These are phyloP conservation scores for Sodiomyces alkalinus DNA, from an alignment of 2,329 filamentous ascomycete species.

Conservation along the genomic window DNA sequence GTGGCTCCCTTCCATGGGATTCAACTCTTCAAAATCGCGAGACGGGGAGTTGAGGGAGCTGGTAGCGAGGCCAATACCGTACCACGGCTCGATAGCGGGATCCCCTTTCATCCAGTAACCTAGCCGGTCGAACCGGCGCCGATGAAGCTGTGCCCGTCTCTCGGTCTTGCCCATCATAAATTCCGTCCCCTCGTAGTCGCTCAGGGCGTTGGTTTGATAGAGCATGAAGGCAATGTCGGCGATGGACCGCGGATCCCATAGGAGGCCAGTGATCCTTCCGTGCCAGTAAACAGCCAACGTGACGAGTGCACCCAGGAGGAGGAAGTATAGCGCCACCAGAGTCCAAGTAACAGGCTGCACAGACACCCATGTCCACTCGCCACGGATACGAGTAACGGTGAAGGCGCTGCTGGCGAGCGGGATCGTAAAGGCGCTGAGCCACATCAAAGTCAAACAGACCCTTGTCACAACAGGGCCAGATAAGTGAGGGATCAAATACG, in stretches of 20 bases:
- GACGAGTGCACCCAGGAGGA: conserved; percentile 43
- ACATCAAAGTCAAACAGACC: conserved; percentile 51
- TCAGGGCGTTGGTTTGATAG: conserved; percentile 63
- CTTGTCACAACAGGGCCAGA: conserved; percentile 51
- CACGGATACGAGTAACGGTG: conserved; percentile 41
- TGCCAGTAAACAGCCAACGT: conserved; percentile 51
- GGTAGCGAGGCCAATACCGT: conserved; percentile 51
- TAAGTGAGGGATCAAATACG: conserved; percentile 48
- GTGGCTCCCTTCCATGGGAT: conserved; percentile 10
- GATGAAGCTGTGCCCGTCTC: conserved; percentile 36
- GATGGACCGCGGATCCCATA: conserved; percentile 73
- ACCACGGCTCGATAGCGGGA: conserved; percentile 51
- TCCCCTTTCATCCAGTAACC: conserved; percentile 72
- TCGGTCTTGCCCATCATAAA: conserved; percentile 35
- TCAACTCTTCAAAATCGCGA: conserved; percentile 7
- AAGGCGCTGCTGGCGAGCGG: conserved; percentile 71
- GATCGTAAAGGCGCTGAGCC: conserved; percentile 66
- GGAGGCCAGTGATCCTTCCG: conserved; percentile 53
- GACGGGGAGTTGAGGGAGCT: conserved; percentile 15
- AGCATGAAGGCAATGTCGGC: conserved; percentile 69
- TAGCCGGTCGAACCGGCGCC: conserved; percentile 52
- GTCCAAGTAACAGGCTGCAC: conserved; percentile 69
- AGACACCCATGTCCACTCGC: conserved; percentile 63
- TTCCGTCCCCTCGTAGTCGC: conserved; percentile 57
- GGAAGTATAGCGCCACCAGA: conserved; percentile 55